Evolutionary conservation across 495 filamentous ascomycete genomes (phyloP), one percentile per base, ranked within the genome.

Genomic region (Daldinia vernicosa): DNA sequence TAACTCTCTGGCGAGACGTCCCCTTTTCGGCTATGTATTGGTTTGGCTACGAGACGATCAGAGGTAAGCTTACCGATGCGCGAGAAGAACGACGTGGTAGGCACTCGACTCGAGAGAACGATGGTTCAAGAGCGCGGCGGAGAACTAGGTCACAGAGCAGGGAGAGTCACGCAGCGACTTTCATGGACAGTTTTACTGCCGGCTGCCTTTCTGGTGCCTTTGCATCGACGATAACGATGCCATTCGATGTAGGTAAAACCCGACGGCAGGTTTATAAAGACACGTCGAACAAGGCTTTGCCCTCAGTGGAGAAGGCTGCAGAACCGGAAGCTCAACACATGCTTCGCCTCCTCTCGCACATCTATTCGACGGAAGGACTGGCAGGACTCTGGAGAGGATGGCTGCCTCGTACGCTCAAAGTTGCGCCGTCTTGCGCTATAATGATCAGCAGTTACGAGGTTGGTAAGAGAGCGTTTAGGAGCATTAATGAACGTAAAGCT

Each of bases 391-490:
- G 94, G 85, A 92, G 85, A 63, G 95, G 96, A 12, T 97, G 93
- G 91, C 90, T 91, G 17, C 93, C 95, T 0, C 84, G 95, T 37
- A 97, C 93, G 69, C 81, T 99, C 51, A 98, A 98, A 74, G 94
- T 98, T 6, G 94, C 95, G 11, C 95, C 95, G 1, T 93, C 94
- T 14, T 98, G 95, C 80, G 95, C 96, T n/a, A 98, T 99, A 74
- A 99, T 99, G 95, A 99, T 99, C 69, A 97, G 93, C 63, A 96
- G 89, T 62, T 99, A 98, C 74, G 95, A 99, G 80, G 85, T 98
- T 24, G 94, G 96, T 11, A 99, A 99, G 86, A 90, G 90, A 77
- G 90, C 91, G 78, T 95, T 95, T 6, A 82, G 87, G 63, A 86
- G 87, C 22, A 89, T 92, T 60, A 98, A 99, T 73, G 90, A 95